Base-by-base conservation (phyloP, 2,329 filamentous ascomycete genomes). In the Microsporum canis region DNA sequence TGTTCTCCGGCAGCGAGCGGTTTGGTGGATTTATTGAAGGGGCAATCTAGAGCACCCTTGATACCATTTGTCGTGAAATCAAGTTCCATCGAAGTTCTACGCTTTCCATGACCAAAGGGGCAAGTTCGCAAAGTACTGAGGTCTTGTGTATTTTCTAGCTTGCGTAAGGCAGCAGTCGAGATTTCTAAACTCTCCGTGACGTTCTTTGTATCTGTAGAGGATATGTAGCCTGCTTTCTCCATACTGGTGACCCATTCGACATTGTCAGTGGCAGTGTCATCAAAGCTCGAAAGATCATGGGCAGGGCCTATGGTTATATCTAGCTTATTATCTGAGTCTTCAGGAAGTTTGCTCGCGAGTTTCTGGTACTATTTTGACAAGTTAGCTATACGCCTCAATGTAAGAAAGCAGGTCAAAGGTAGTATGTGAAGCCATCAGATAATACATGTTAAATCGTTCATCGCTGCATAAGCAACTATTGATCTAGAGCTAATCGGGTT, bases 41-140 rank as follows among this genome's bases (percentile, higher is more conserved):
- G 91, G 75, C 91, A 96, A 66, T 84, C 83, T 58, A 96, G 77
- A 65, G 82, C 83, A 67, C 91, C 89, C 68, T 88, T 89, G 69
- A 85, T 89, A 63, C 91, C 91, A 71, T 86, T 80, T 38, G 91
- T 88, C 17, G 91, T 96, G 69, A 96, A 96, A 74, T 96, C 91
- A 75, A 88, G 88, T 76, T 96, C 91, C 70, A 95, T 77, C 41
- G 84, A 80, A 57, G 82, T 85, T 59, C 84, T 85, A 71, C 83
- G 78, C 63, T 84, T 82, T 17, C 84, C 84, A 70, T 71, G 70
- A 58, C 70, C 70, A 51, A 72, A 72, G 58, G 73, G 68, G 63
- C 76, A 77, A 14, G 36, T 17, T 58, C 29, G 36, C 23, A 45
- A 34, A 41, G 36, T 41, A 39, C 17, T 33, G 14, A 14, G 60